Conservation (phyloP, 2,329 filamentous ascomycete genomes). For the Microcyclosporella mali region DNA sequence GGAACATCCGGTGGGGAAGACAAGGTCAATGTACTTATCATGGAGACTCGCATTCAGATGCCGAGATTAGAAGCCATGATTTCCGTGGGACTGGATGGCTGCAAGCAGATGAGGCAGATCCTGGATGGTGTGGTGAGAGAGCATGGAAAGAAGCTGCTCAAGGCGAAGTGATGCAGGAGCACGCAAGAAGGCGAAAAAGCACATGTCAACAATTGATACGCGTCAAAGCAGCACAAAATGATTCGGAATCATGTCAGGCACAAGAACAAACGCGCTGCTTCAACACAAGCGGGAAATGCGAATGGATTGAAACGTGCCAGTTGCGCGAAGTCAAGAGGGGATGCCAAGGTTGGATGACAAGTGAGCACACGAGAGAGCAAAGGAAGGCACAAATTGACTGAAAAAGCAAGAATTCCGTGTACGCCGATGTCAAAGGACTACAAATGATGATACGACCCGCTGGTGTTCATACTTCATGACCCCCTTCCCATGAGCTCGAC, state of each 20-base stretch:
- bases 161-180: slow-evolving; percentile 21
- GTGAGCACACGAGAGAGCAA: neutral
- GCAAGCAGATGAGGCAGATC: slow-evolving; percentile 74
- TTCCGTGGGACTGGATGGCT: slow-evolving; percentile 85
- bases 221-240: too few relatives aligned
- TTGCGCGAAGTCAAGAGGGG: too few relatives aligned
- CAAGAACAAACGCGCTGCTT: neutral
- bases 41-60: slow-evolving; percentile 84
- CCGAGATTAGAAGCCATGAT: slow-evolving; percentile 84
- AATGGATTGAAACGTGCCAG: too few relatives aligned
- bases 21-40: slow-evolving; percentile 69
- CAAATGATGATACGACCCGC: too few relatives aligned
- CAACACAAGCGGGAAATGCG: neutral
- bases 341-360: neutral
- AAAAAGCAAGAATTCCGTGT: too few relatives aligned
- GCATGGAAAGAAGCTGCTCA: slow-evolving; percentile 60
- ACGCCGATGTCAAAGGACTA: too few relatives aligned
- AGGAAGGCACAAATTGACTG: neutral
- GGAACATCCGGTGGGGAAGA: slow-evolving; percentile 57
- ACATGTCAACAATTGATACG: too few relatives aligned
- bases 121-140: slow-evolving; percentile 73
- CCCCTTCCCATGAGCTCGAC: too few relatives aligned
- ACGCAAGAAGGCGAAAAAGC: neutral
- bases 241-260: too few relatives aligned
- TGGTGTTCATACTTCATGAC: too few relatives aligned